A percentile compares a stretch with the other conserved stretches of the same genome.
Evolutionary conservation across 1,284 basidiomycete genomes (phyloP).

Genomic region (Ceratobasidium sp.): DNA sequence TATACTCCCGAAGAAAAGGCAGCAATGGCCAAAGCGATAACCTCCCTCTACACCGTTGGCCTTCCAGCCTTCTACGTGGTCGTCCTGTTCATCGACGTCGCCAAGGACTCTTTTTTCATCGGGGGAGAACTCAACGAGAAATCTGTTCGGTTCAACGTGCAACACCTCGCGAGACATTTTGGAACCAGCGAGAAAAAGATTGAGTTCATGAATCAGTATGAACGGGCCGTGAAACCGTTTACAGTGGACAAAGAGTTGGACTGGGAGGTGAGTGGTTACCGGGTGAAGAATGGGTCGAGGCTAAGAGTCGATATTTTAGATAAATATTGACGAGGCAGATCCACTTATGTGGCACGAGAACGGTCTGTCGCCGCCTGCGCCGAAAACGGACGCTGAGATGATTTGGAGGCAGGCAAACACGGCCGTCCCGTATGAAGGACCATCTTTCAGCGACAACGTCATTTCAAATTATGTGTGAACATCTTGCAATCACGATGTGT

Average conservation of each 20-base stretch:
- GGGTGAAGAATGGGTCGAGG: no score
- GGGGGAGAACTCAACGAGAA: slow-evolving; percentile 19
- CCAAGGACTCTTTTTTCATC: slow-evolving; percentile 24
- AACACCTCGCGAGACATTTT: slow-evolving; percentile 31
- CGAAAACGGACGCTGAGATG: not conserved
- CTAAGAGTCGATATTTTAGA: not conserved
- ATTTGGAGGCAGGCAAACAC: slow-evolving; percentile 25
- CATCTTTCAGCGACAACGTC: not conserved
- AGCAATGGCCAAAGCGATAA: slow-evolving; percentile 14
- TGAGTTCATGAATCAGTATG: slow-evolving; percentile 19
- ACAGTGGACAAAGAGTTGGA: slow-evolving; percentile 29
- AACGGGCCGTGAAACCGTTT: slow-evolving; percentile 20
- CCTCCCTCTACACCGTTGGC: not conserved
- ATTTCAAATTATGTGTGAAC: not conserved
- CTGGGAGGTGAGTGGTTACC: slow-evolving; percentile 28
- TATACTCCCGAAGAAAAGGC: slow-evolving; percentile 24
- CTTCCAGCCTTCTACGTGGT: slow-evolving; percentile 36
- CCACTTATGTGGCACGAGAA: slow-evolving; percentile 38
- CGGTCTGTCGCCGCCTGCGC: slow-evolving; percentile 27
- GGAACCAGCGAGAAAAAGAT: not conserved
- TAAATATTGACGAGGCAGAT: slow-evolving; percentile 36
- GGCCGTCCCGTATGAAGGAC: slow-evolving; percentile 31
- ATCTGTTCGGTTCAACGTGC: slow-evolving; percentile 27
- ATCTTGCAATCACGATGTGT: not conserved
- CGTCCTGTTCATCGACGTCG: slow-evolving; percentile 26